A percentile compares a stretch with the other conserved stretches of the same genome.
Conservation (phyloP, 148 eudicot species). For the Amaranthus palmeri region DNA sequence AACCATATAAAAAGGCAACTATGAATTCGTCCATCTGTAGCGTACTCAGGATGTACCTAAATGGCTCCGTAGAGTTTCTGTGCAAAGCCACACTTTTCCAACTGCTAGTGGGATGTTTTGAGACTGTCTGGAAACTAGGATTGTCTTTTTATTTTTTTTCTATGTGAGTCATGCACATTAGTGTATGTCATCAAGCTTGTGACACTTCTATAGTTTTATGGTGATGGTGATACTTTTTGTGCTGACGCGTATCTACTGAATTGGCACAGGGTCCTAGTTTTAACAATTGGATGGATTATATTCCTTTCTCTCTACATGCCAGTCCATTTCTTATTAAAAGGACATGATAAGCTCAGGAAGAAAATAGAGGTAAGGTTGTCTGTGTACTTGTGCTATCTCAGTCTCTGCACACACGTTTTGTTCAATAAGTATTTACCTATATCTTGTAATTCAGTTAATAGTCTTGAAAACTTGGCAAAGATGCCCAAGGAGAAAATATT, state of each 20-base stretch:
- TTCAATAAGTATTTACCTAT: not conserved
- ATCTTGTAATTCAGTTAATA: not conserved
- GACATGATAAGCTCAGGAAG: conserved; percentile 81
- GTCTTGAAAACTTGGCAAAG: not conserved
- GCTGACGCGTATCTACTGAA: conserved; percentile 7
- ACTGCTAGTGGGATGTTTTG: too few species aligned
- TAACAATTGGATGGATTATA: conserved; percentile 90
- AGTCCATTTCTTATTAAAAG: conserved; percentile 78
- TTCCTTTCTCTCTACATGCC: conserved; percentile 92
- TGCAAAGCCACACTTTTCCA: too few species aligned
- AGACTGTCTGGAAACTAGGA: not conserved
- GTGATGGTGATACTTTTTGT: not conserved
- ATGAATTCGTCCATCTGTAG: too few species aligned
- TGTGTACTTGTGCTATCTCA: not conserved
- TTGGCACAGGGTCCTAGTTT: conserved; percentile 63
- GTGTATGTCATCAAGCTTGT: not conserved
- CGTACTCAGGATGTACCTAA: too few species aligned
- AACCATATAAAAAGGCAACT: too few species aligned
- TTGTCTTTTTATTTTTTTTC: not conserved
- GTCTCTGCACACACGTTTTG: not conserved
- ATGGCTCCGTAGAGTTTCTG: too few species aligned
- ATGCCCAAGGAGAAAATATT: not conserved
- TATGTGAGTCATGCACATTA: not conserved
- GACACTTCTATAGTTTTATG: not conserved
- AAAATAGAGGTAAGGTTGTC: conserved; percentile 64